Evolutionary conservation across 257 asterid genomes (phyloP), one percentile per base, ranked within the genome.

Genomic region (Scutellaria barbata): DNA sequence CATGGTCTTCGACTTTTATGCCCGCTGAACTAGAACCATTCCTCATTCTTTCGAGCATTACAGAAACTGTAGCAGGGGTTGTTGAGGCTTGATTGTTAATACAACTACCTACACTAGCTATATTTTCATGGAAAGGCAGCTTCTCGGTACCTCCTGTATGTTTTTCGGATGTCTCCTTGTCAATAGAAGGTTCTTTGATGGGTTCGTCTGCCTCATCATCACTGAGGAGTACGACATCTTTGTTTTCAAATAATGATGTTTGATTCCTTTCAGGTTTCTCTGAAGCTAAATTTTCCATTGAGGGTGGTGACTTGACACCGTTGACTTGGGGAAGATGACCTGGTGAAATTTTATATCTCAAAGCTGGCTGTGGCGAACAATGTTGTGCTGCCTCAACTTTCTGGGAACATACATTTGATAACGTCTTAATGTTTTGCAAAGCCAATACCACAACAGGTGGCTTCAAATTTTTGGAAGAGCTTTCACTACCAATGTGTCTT

Each of bases 181-280:
- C 59, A 57, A 61, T 71, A 63, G 82, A 77, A 79, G 84, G 68
- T 72, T 77, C 73, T 50, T 66, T 69, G n/a, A 33, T 70, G 37
- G 62, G 63, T 57, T 40, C 81, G 63, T 71, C 95, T 67, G 81
- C 89, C 76, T 90, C 97, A 50, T 91, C 97, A 68, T 84, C 97
- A 77, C 86, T 82, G 58, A 84, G 85, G 75, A 88, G 85, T 68
- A 91, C 79, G 71, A 85, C 82, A 64, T 82, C 85, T 72, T 76
- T 76, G 14, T 65, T 78, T 73, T 65, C 85, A 77, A 53, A 71
- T 71, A 39, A 18, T n/a, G 84, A 65, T 64, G 71, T 56, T 50
- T 67, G 83, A 69, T 78, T 74, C 68, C 46, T 66, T 80, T 85
- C 87, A 71, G 77, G 57, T 75, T 71, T 83, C 67, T 50, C 71